phyloP scores from a whole-genome alignment of 768 basidiomycete genomes.

The Phaffia australis region DNA sequence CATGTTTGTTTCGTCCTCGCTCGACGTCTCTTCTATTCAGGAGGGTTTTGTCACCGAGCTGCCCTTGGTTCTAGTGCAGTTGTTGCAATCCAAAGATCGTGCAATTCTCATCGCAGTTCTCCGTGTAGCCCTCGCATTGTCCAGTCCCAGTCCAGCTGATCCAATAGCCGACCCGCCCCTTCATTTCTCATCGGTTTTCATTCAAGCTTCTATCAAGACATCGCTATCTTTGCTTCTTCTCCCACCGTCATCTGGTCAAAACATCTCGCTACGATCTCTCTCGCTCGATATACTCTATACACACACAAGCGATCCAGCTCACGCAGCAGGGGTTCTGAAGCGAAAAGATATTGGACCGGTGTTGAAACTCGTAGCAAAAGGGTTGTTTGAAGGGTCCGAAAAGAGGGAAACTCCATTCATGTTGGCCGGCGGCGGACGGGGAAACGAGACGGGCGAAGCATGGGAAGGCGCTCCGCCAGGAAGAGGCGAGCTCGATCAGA shows the following conservation, averaged over 20 bases:
- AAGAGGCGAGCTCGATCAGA: constrained; percentile 6
- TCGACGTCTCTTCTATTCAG: not conserved
- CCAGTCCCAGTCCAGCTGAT: not conserved
- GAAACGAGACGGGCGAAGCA: not conserved
- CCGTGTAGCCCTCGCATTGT: constrained; percentile 8
- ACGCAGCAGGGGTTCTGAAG: constrained; percentile 4
- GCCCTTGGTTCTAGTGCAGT: not conserved
- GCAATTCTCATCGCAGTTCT: constrained; percentile 13
- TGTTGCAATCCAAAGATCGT: constrained; percentile 18
- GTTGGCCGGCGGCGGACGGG: not conserved
- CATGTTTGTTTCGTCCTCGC: constrained; percentile 9
- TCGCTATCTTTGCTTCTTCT: constrained; percentile 6
- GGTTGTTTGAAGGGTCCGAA: constrained; percentile 15
- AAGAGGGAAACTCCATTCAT: not conserved
- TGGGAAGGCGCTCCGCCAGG: not conserved
- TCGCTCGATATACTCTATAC: constrained; percentile 20
- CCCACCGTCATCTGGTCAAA: constrained; percentile 1
- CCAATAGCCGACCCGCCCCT: not conserved
- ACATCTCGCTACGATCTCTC: not conserved
- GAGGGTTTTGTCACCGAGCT: not conserved
- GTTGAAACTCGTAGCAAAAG: constrained; percentile 14
- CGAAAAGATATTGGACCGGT: constrained; percentile 13
- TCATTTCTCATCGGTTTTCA: not conserved
- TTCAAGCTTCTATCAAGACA: constrained; percentile 7
- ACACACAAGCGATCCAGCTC: constrained; percentile 5